Evolutionary conservation across 192 early-diverging fungal species (phyloP).

Genomic region (Coemansia sp.): DNA sequence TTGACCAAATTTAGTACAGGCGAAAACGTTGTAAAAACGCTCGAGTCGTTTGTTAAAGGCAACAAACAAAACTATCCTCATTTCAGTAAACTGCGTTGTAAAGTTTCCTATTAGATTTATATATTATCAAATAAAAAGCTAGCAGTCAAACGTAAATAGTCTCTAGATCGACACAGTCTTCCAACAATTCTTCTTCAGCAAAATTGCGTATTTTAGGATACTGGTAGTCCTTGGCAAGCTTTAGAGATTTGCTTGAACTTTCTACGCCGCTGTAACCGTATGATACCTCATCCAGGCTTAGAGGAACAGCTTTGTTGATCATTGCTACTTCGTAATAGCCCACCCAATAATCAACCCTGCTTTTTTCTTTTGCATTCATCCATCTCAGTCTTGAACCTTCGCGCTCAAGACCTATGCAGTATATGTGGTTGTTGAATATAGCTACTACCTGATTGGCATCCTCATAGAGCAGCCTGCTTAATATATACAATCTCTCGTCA

Average conservation of each 20-base stretch:
- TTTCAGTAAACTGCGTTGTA: neutral
- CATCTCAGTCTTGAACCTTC: neutral
- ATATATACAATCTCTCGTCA: neutral
- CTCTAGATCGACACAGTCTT: neutral
- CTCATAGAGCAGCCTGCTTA: neutral
- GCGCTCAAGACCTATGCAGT: neutral
- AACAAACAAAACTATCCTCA: neutral
- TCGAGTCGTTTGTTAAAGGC: neutral
- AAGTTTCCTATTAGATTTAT: neutral
- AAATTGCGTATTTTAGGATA: neutral
- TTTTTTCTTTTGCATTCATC: neutral
- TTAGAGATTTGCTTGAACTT: neutral
- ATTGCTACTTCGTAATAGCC: neutral
- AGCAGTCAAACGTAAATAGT: neutral
- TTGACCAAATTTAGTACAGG: neutral
- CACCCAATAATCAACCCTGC: neutral
- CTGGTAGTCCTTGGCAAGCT: neutral
- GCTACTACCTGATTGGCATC: neutral
- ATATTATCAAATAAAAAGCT: neutral
- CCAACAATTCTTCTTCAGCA: neutral
- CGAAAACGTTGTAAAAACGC: neutral
- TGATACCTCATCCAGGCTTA: neutral
- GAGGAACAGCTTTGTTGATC: neutral
- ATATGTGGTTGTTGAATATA: neutral
- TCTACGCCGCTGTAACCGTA: neutral